These are phyloP conservation scores for Calonectria pteridis DNA, from an alignment of 2,329 filamentous ascomycete species.

Conservation along the genomic window DNA sequence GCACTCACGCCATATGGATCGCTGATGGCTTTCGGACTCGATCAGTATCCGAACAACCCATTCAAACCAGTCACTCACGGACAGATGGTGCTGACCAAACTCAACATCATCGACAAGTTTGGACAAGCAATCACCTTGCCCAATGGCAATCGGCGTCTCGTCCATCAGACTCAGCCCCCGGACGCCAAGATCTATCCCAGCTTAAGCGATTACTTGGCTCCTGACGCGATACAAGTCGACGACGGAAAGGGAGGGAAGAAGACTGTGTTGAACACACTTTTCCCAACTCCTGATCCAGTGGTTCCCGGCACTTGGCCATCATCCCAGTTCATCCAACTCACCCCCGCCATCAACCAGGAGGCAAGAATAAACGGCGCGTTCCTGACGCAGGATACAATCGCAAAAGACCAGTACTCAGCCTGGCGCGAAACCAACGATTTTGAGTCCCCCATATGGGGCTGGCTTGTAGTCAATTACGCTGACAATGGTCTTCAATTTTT, in stretches of 20 bases:
- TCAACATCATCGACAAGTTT: background rate
- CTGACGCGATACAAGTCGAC: background rate
- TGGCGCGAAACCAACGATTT: background rate
- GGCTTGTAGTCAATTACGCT: background rate
- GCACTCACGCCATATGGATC: background rate
- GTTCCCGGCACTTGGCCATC: background rate
- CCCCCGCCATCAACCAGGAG: background rate
- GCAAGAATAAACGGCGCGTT: background rate
- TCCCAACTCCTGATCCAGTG: background rate
- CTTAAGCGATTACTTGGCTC: background rate
- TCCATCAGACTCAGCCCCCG: background rate
- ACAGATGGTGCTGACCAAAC: background rate
- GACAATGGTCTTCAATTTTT: conserved; percentile 10
- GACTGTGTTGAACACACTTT: background rate
- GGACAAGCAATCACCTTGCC: background rate
- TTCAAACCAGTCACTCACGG: background rate
- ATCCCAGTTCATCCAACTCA: background rate
- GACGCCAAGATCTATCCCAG: background rate
- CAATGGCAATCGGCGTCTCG: background rate
- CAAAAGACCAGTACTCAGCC: background rate
- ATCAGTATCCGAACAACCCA: background rate
- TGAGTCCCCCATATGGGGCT: conserved; percentile 8
- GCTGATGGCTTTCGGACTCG: background rate
- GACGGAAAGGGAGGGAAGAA: background rate
- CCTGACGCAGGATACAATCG: background rate